Percentiles rank a stretch among this genome's conserved stretches.
Conservation (phyloP, 179 eudicot genomes). For the Carnegiea gigantea region DNA sequence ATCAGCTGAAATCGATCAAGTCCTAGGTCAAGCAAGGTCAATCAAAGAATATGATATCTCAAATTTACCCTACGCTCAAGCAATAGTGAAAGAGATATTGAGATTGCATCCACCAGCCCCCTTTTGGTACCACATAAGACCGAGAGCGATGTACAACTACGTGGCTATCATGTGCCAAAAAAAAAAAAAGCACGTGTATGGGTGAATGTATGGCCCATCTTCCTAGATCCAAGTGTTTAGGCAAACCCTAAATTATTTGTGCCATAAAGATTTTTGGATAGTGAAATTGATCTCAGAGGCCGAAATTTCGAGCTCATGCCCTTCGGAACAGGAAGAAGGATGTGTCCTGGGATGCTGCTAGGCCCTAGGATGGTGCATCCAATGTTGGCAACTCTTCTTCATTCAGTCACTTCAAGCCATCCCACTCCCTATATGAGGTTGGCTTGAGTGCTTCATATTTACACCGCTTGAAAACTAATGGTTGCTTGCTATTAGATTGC, state of each 20-base stretch:
- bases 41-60: slow-evolving; percentile 21
- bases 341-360: slow-evolving; percentile 20
- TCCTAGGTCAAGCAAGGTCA: not conserved
- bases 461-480: no score
- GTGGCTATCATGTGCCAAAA: slow-evolving; percentile 18
- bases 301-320: slow-evolving; percentile 21
- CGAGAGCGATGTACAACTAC: slow-evolving; percentile 8
- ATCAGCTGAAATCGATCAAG: slow-evolving; percentile 23
- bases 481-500: no score
- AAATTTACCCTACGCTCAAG: slow-evolving; percentile 20
- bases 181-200: slow-evolving; percentile 20
- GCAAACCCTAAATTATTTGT: slow-evolving; percentile 9
- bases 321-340: slow-evolving; percentile 28
- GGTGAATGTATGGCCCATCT: slow-evolving; percentile 28
- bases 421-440: slow-evolving; percentile 6
- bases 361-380: slow-evolving; percentile 23
- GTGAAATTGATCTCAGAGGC: slow-evolving; percentile 17
- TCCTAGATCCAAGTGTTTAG: slow-evolving; percentile 21
- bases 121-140: slow-evolving; percentile 22
- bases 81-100: slow-evolving; percentile 21
- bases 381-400: slow-evolving; percentile 22
- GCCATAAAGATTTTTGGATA: slow-evolving; percentile 21
- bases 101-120: slow-evolving; percentile 27
- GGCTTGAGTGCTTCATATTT: not conserved
- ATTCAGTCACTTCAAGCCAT: slow-evolving; percentile 17